Base-by-base conservation (phyloP, 345 rosid species). In the Linum tenue region DNA sequence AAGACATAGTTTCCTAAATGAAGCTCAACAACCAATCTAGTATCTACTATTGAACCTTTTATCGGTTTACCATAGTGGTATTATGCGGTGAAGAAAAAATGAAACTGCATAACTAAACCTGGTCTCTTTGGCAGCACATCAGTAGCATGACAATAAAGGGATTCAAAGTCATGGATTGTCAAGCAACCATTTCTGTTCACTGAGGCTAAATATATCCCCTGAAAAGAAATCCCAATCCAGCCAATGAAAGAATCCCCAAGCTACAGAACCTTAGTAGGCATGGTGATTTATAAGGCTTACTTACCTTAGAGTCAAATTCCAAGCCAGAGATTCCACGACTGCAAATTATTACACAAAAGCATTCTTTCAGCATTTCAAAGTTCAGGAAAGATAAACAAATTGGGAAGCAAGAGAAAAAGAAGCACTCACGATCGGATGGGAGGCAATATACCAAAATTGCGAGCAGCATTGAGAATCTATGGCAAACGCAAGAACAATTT, bases 171-270 rank as follows among this genome's bases (percentile, higher is more conserved):
- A 83, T 90, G 92, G 15, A 94, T 88, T 3, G 81, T 86, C 74
- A 90, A 71, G 84, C 99, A 90, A 62, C 97, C 92, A 1, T 88
- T 72, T 79, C 78, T 84, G 40, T 96, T 86, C 35, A 82, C 97
- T 12, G 97, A 85, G 35, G 76, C 97, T 70, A 88, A 55, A 72
- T 88, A 90, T 71, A 88, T 70, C 74, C 99, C 99, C 96, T 90
- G 85, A 63, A 76, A 73, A n/a, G 39, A 15, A 22, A 5, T 12
- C 5, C 55, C 40, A 5, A 42, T 5, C 15, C 0, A 31, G 2
- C 7, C 3, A 36, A 12, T 12, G 51, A 39, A 9, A 5, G 11
- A 59, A 22, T 10, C 11, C 38, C 39, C 3, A 55, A 17, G 8
- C 17, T 43, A 35, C 4, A 37, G 5, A 35, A 40, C 2, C 15